Conservation (phyloP, 2,329 filamentous ascomycete genomes). For the Trichoderma asperellum region DNA sequence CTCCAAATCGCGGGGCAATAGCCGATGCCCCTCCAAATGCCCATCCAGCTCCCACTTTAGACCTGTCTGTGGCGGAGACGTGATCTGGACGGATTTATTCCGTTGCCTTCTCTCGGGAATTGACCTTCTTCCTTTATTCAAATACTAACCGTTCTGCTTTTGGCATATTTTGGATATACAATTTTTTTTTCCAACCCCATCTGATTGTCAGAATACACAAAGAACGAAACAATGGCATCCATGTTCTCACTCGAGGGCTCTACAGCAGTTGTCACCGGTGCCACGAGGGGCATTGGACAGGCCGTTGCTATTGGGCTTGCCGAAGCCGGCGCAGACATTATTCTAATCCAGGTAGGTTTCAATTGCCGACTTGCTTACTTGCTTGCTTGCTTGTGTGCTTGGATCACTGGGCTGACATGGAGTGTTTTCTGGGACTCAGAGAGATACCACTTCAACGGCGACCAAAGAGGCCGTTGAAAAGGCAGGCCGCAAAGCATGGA, state of each 20-base stretch:
- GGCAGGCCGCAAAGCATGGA: conserved; percentile 66
- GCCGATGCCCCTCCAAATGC: neutral
- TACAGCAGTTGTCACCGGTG: conserved; percentile 61
- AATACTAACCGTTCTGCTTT: neutral
- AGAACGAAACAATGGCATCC: conserved; percentile 40
- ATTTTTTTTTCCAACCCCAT: neutral
- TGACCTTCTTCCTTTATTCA: neutral
- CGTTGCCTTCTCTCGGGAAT: neutral
- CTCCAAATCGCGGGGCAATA: conserved; percentile 24
- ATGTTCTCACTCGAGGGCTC: conserved; percentile 61
- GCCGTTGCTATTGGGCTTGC: conserved; percentile 61
- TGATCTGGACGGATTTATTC: neutral
- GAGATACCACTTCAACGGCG: conserved; percentile 47
- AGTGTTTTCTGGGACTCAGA: conserved; percentile 37
- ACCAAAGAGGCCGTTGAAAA: conserved; percentile 67
- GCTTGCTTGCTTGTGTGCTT: too few relatives aligned
- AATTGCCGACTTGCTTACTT: neutral
- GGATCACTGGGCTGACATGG: neutral
- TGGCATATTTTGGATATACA: neutral
- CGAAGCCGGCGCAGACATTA: conserved; percentile 61
- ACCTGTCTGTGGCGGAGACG: neutral
- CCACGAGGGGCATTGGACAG: conserved; percentile 61
- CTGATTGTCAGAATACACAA: neutral
- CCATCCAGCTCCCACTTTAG: neutral
- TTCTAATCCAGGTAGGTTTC: conserved; percentile 55